Base-by-base conservation (phyloP, 1,284 basidiomycete genomes). In the Cryptococcus floricola region DNA sequence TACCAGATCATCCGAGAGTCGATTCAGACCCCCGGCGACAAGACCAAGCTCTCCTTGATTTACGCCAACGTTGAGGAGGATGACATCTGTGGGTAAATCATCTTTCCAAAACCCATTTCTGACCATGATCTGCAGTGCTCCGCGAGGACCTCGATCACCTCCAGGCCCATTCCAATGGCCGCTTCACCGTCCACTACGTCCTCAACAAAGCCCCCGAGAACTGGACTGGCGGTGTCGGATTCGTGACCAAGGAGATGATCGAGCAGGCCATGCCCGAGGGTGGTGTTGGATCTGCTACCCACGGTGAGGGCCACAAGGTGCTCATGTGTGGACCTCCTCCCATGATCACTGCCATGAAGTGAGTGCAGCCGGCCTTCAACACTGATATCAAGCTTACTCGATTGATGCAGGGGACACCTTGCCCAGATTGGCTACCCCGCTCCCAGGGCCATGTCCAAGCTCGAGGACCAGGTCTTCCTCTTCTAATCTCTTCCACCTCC, bases 301-400 rank as follows among this genome's bases (percentile, higher is more conserved):
- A 67, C 38, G 80, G 77, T 51, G 75, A 80, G 19, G 82, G 89
- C 64, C 87, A 86, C 81, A 93, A 92, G 77, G 79, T 94, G 53
- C 81, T 95, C 59, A 82, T 95, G 74, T 95, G 91, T 77, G 91
- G 91, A 50, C 95, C 95, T 56, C 93, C 94, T 23, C 94, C 94
- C 8, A 98, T 98, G 95, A 87, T 96, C 75, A 82, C 81, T 52
- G 95, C 93, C 47, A 97, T 98, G 92, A 97, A 97, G 89, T 90
- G 70, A 77, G 86, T 80, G 13, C 31, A 18, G 10, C 31, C 25
- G 6, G 27, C 10, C 16, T 25, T 23, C 23, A 13, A n/a, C 14
- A 5, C 14, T 8, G 41, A n/a, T 13, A 42, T 42, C 8, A n/a
- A 42, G 41, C 41, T n/a, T 18, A n/a, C 23, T 25, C 16, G 6